These are phyloP conservation scores for Zangia roseola DNA, from an alignment of 768 basidiomycete genomes.

Conservation along the genomic window DNA sequence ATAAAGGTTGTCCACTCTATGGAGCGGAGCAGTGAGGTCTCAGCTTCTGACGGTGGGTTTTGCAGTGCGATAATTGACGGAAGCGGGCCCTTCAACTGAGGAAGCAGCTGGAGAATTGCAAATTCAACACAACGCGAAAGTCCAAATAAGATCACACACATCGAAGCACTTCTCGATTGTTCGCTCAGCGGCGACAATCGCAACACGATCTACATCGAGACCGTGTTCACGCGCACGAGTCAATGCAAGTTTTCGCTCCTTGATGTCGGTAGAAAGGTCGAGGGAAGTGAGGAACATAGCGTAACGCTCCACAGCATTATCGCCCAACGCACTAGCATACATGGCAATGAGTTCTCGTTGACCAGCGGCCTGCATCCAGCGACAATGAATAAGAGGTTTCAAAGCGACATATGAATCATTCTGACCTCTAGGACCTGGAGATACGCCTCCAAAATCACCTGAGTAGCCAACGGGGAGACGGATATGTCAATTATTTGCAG, in stretches of 20 bases:
- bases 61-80: slow-evolving; percentile 62
- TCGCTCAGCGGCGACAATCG: slow-evolving; percentile 73
- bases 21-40: slow-evolving; percentile 72
- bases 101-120: slow-evolving; percentile 44
- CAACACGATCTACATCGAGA: slow-evolving; percentile 78
- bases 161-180: slow-evolving; percentile 72
- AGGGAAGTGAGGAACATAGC: slow-evolving; percentile 85
- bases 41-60: slow-evolving; percentile 53
- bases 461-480: slow-evolving; percentile 71
- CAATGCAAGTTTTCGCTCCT: slow-evolving; percentile 68
- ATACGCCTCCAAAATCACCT: slow-evolving; percentile 85
- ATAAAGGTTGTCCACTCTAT: slow-evolving; percentile 92
- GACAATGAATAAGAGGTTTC: background rate
- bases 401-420: background rate
- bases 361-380: slow-evolving; percentile 54
- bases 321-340: slow-evolving; percentile 88
- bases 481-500: slow-evolving; percentile 77
- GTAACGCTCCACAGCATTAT: slow-evolving; percentile 90
- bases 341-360: slow-evolving; percentile 87
- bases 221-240: slow-evolving; percentile 80
- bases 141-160: slow-evolving; percentile 33
- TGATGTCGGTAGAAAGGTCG: slow-evolving; percentile 58
- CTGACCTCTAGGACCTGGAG: slow-evolving; percentile 81
- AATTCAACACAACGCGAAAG: slow-evolving; percentile 9
- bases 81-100: slow-evolving; percentile 52